phyloP scores from a whole-genome alignment of 108 stramenopile species.

The Pseudonitzschia delicatissima region DNA sequence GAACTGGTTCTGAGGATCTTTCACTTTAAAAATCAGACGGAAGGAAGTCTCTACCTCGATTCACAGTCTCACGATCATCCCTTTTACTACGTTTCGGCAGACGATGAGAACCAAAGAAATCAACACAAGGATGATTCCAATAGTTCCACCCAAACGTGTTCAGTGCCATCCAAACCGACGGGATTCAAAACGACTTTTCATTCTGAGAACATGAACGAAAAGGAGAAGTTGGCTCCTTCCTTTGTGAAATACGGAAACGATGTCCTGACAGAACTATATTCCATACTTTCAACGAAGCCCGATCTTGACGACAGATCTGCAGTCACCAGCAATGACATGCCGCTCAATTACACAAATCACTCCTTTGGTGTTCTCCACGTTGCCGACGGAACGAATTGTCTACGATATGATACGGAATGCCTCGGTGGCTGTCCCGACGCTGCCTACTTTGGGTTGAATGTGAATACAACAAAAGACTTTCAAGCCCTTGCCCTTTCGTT shows the following conservation, averaged over 20 bases:
- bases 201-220: neutral
- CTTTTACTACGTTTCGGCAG: neutral
- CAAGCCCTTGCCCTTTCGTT: neutral
- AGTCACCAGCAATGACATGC: neutral
- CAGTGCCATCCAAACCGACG: neutral
- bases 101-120: neutral
- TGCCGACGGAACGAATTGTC: neutral
- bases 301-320: neutral
- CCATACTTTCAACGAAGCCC: neutral
- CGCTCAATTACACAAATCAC: neutral
- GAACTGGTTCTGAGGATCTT: slow-evolving; percentile 6
- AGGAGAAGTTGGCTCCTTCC: neutral
- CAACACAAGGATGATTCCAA: neutral
- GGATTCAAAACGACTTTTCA: neutral
- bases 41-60: neutral
- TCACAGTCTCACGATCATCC: neutral
- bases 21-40: neutral
- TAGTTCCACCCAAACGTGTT: neutral
- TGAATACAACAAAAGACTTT: neutral
- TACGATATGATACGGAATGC: neutral
- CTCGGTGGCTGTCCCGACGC: slow-evolving; percentile 6
- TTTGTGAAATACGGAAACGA: neutral
- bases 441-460: slow-evolving; percentile 4
- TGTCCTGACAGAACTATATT: neutral
- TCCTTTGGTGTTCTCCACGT: neutral